These are phyloP conservation scores for Rhodotorula sp. DNA, from an alignment of 1,284 basidiomycete species.

Conservation along the genomic window DNA sequence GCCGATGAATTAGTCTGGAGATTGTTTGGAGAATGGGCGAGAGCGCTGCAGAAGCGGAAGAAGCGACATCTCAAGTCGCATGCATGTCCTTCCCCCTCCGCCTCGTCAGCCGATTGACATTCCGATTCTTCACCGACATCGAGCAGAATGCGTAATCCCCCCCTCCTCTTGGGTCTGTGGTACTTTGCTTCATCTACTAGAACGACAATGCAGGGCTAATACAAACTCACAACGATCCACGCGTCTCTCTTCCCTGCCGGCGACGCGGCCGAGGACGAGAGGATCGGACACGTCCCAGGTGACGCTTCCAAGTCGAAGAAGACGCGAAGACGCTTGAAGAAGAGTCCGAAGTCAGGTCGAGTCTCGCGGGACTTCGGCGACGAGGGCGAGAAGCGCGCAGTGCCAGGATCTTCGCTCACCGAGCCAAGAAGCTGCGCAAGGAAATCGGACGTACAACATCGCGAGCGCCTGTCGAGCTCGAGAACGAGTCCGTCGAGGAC, in stretches of 20 bases:
- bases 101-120: background rate
- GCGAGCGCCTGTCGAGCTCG: conserved; percentile 48
- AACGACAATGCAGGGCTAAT: conserved; percentile 1
- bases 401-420: conserved; percentile 45
- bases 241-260: conserved; percentile 24
- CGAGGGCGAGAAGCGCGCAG: conserved; percentile 38
- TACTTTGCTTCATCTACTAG: conserved; percentile 22
- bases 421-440: conserved; percentile 47
- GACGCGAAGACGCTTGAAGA: background rate
- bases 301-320: conserved; percentile 6
- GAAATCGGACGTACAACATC: conserved; percentile 47
- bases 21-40: too few species aligned
- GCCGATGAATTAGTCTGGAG: too few species aligned
- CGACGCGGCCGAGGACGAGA: conserved; percentile 16
- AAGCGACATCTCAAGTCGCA: background rate
- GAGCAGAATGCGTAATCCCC: background rate
- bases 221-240: conserved; percentile 23
- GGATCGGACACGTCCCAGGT: conserved; percentile 12
- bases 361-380: conserved; percentile 20
- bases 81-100: background rate
- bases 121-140: background rate
- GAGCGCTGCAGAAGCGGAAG: background rate
- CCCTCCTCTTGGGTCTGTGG: too few species aligned
- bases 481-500: conserved; percentile 46
- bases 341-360: background rate